A percentile compares a stretch with the other conserved stretches of the same genome.
Evolutionary conservation across 768 basidiomycete species (phyloP).

Genomic region (Leccinum barrowsii): DNA sequence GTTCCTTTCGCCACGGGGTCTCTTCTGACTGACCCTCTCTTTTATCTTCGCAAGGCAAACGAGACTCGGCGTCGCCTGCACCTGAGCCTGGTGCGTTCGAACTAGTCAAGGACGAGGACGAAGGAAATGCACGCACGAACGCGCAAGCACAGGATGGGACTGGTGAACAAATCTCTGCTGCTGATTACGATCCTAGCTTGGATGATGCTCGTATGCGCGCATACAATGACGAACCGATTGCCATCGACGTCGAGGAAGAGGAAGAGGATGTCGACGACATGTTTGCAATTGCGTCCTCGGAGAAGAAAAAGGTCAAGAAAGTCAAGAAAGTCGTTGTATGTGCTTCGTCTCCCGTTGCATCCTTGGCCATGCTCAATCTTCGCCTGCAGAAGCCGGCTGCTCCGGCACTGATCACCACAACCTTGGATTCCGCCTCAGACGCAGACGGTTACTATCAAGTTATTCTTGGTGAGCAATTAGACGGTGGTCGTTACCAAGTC

Average conservation of each 20-base stretch:
- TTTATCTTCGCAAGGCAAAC: conserved; percentile 36
- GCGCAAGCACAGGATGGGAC: conserved; percentile 43
- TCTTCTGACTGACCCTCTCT: conserved; percentile 1
- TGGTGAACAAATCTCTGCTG: conserved; percentile 78
- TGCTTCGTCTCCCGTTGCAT: not conserved
- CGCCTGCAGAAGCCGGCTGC: conserved; percentile 42
- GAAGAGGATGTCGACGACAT: conserved; percentile 93
- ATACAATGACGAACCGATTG: conserved; percentile 35
- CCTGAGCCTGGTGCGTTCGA: conserved; percentile 60
- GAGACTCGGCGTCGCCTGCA: conserved; percentile 54
- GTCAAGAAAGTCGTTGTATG: conserved; percentile 56
- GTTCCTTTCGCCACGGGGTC: not conserved
- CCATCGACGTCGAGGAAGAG: conserved; percentile 44
- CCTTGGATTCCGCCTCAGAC: conserved; percentile 88
- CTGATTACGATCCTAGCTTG: conserved; percentile 84
- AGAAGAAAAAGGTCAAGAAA: conserved; percentile 52
- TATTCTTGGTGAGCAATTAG: conserved; percentile 91
- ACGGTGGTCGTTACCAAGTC: conserved; percentile 90
- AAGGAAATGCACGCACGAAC: conserved; percentile 44
- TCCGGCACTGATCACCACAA: conserved; percentile 69
- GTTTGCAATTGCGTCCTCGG: conserved; percentile 66
- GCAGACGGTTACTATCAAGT: conserved; percentile 94
- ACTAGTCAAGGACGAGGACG: conserved; percentile 62
- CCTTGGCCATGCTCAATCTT: conserved; percentile 8
- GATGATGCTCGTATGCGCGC: conserved; percentile 82